These are phyloP conservation scores for Irpex sp. DNA, from an alignment of 1,284 basidiomycete species.

Conservation along the genomic window DNA sequence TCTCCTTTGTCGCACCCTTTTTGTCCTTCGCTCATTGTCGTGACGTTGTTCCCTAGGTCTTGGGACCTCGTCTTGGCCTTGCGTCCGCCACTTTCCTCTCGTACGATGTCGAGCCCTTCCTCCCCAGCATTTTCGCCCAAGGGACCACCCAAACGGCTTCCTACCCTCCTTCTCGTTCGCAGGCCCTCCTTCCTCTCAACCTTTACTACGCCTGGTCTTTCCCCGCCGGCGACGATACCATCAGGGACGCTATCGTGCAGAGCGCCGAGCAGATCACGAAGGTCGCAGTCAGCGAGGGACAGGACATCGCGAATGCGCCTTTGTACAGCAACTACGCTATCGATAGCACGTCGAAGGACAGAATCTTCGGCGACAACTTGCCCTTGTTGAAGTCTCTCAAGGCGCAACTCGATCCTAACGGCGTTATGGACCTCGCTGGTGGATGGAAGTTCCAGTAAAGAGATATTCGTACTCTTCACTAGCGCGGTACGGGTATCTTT, in stretches of 20 bases:
- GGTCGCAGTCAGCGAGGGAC: constrained; percentile 40
- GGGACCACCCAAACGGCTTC: constrained; percentile 34
- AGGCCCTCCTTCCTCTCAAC: constrained; percentile 41
- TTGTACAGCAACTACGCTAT: constrained; percentile 55
- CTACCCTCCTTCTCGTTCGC: constrained; percentile 42
- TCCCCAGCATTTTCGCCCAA: constrained; percentile 40
- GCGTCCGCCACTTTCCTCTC: constrained; percentile 30
- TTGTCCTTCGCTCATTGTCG: too few species aligned
- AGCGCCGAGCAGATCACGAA: constrained; percentile 35
- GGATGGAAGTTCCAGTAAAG: constrained; percentile 34
- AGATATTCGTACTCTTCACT: neutral
- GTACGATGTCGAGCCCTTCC: constrained; percentile 57
- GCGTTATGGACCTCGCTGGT: constrained; percentile 57
- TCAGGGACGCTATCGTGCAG: constrained; percentile 35
- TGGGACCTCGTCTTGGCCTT: constrained; percentile 21
- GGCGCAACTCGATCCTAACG: constrained; percentile 40
- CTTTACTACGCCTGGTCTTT: constrained; percentile 44
- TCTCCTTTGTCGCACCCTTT: too few species aligned
- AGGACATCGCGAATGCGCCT: constrained; percentile 34
- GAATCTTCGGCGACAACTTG: constrained; percentile 48
- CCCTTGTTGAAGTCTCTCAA: constrained; percentile 36
- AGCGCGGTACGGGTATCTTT: neutral
- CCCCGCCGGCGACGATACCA: constrained; percentile 30
- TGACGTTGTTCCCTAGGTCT: constrained; percentile 19
- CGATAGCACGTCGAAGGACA: constrained; percentile 38